Base-by-base conservation (phyloP, 164 flowering plant genomes). In the Berberis thunbergii region DNA sequence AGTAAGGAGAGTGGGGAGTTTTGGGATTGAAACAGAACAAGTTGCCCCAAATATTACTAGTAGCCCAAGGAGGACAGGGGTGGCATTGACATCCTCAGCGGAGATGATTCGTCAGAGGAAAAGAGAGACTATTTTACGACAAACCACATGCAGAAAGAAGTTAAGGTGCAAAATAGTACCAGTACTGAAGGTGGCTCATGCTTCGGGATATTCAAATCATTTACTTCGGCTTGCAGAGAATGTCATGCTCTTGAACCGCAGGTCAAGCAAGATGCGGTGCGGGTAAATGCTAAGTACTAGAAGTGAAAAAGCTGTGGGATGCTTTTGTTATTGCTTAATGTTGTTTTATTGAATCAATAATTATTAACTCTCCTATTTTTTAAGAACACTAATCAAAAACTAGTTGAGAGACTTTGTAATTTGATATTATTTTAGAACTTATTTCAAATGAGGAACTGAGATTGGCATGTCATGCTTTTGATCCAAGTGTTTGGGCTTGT, bases 191-290 rank as follows among this genome's bases (percentile, higher is more conserved):
- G 2, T 4, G n/a, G n/a, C 11, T 52, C 54, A 52, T 52, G 54
- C 4, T 52, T 52, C 9, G 54, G 54, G 12, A 4, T 41, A 40
- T 57, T 57, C 2, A 2, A 57, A 39, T 40, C 43, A 26, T 57
- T 41, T 42, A 57, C 43, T 43, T 57, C 60, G 7, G 60, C 60
- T 57, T 57, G 60, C 60, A 41, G 60, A 41, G 60, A 57, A 40
- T 57, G 60, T 41, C 60, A 57, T 45, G 60, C 45, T 57, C 60
- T 57, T 57, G 60, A 57, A 41, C 60, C 60, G 4, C 41, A 43
- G 6, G 43, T 57, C 4, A 41, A 40, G 7, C 60, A 57, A 57
- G 43, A 40, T 8, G 60, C 10, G 2, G 9, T 57, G 3, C 60
- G 12, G 9, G 44, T 1, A 42, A 41, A 41, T 7, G 13, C 41